A percentile compares a stretch with the other conserved stretches of the same genome.
Conservation (phyloP, 345 rosid genomes). For the sweet orange (Citrus sinensis) region DVS_A1.0 CM039162.1:8230001-8230500, state of each 20-base stretch:
- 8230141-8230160: constrained; percentile 23
- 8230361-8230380: constrained; percentile 50
- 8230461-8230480: constrained; percentile 53
- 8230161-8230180: constrained; percentile 49
- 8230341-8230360: constrained; percentile 26
- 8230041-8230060: not conserved
- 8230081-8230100: not conserved
- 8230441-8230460: constrained; percentile 54
- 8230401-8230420: constrained; percentile 48
- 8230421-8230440: constrained; percentile 38
- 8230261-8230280: constrained; percentile 21
- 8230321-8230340: constrained; percentile 7
- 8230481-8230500: constrained; percentile 55
- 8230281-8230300: constrained; percentile 1
- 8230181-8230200: constrained; percentile 35
- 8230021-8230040: not conserved
- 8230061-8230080: not conserved
- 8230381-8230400: constrained; percentile 47
- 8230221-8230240: constrained; percentile 53
- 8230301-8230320: constrained; percentile 17
- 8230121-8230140: not conserved
- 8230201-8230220: constrained; percentile 47
- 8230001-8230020: not conserved
- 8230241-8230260: constrained; percentile 52
- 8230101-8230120: not conserved